These are phyloP conservation scores for Hydnomerulius pinastri DNA, from an alignment of 768 basidiomycete species.

Conservation along the genomic window DNA sequence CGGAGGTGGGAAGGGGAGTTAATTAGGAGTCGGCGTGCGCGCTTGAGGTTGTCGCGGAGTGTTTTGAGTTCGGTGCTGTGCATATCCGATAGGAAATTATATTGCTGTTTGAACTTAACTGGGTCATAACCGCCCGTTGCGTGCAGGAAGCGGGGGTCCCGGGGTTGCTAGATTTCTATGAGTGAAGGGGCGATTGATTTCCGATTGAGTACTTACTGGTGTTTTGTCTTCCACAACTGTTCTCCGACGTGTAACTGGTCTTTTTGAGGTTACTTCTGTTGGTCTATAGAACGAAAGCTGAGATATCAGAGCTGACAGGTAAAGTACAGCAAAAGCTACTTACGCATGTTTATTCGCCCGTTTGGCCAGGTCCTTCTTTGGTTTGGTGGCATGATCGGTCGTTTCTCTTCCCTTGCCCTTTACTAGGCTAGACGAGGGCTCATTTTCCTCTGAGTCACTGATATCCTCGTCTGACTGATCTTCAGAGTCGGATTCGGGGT, in stretches of 20 bases:
- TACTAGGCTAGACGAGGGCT: constrained; percentile 4
- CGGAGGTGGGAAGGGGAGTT: constrained; percentile 64
- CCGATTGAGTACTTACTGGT: constrained; percentile 45
- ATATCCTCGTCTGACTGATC: constrained; percentile 17
- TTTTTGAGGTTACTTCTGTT: constrained; percentile 79
- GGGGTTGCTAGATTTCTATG: constrained; percentile 52
- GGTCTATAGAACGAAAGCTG: constrained; percentile 51
- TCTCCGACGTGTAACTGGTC: constrained; percentile 74
- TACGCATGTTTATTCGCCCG: constrained; percentile 87
- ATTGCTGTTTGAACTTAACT: constrained; percentile 66
- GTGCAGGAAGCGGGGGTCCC: constrained; percentile 86
- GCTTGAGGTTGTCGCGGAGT: constrained; percentile 64
- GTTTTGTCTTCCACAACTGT: constrained; percentile 68
- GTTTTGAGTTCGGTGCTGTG: constrained; percentile 65
- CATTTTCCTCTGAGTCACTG: constrained; percentile 12
- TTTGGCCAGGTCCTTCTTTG: constrained; percentile 52
- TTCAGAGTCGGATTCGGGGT: constrained; percentile 39
- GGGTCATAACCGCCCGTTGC: constrained; percentile 68
- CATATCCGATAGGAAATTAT: constrained; percentile 70
- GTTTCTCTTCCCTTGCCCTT: constrained; percentile 38
- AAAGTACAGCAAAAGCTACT: constrained; percentile 32
- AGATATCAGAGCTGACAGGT: not conserved
- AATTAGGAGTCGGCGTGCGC: constrained; percentile 62
- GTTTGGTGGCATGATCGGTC: constrained; percentile 43
- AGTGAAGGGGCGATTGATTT: constrained; percentile 2